Percentiles rank a stretch among this genome's conserved stretches.
Evolutionary conservation across 2,329 filamentous ascomycete genomes (phyloP).

Genomic region (Colletotrichum melonis): DNA sequence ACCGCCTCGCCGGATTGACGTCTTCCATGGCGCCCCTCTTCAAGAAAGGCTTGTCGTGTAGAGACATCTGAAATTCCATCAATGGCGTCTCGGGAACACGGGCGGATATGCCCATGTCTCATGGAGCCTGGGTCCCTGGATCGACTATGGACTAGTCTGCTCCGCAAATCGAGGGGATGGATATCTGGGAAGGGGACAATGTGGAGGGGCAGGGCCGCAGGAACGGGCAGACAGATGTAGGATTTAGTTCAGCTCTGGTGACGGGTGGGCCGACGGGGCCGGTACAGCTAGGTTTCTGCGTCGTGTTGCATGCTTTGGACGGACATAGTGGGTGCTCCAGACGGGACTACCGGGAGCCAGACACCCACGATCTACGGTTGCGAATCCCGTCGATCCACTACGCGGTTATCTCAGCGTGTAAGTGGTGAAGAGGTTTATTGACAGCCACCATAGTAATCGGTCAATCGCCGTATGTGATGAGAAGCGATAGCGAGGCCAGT

Average conservation of each 20-base stretch:
- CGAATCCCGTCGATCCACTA: slow-evolving; percentile 12
- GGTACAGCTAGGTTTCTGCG: neutral
- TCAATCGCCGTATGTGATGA: neutral
- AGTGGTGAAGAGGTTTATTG: neutral
- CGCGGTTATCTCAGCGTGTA: neutral
- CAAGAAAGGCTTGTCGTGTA: neutral
- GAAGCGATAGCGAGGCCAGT: neutral
- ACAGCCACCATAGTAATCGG: neutral
- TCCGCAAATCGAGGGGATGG: slow-evolving; percentile 6
- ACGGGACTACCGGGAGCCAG: neutral
- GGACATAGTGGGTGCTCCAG: neutral
- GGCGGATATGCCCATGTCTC: neutral
- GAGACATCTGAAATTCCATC: slow-evolving; percentile 22
- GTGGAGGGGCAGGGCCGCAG: neutral
- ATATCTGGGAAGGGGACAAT: slow-evolving; percentile 3
- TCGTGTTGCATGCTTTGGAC: slow-evolving; percentile 11
- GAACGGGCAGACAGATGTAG: neutral
- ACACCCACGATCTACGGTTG: slow-evolving; percentile 15
- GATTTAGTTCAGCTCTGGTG: neutral
- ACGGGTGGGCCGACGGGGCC: neutral
- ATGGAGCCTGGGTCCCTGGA: slow-evolving; percentile 11
- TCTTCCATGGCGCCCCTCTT: slow-evolving; percentile 16
- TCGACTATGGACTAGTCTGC: slow-evolving; percentile 5
- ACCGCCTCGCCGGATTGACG: slow-evolving; percentile 17
- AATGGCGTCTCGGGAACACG: slow-evolving; percentile 8